Percentiles rank a stretch among this genome's conserved stretches.
phyloP scores from a whole-genome alignment of 2,329 filamentous ascomycete species.

The Botrytis fabae region DNA sequence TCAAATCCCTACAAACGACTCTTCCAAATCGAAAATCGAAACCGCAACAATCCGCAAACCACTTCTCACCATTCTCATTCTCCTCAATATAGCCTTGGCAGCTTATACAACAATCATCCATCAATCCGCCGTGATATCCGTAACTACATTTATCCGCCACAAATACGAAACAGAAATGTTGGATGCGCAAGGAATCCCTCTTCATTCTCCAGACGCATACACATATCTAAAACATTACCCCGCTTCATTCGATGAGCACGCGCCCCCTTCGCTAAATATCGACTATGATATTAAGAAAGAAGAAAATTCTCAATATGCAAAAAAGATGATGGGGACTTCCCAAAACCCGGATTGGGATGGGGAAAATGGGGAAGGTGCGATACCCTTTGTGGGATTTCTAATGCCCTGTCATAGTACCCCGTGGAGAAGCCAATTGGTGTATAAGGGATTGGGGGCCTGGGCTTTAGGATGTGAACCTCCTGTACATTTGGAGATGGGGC shows the following conservation, averaged over 20 bases:
- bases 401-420: constrained; percentile 96
- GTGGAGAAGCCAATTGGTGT: constrained; percentile 84
- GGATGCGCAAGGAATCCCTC: constrained; percentile 41
- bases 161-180: constrained; percentile 65
- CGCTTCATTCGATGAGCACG: not conserved
- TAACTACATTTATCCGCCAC: constrained; percentile 72
- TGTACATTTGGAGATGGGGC: constrained; percentile 59
- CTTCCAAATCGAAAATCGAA: constrained; percentile 26
- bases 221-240: constrained; percentile 19
- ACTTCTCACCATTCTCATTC: constrained; percentile 58
- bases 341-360: constrained; percentile 20
- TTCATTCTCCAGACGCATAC: constrained; percentile 32
- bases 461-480: constrained; percentile 91
- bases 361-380: not conserved
- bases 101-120: constrained; percentile 75
- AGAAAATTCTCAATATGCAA: constrained; percentile 16
- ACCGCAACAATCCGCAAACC: constrained; percentile 47
- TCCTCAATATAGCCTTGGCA: constrained; percentile 69
- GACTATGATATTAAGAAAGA: constrained; percentile 11
- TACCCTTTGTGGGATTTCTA: constrained; percentile 73
- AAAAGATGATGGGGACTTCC: not conserved
- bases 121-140: constrained; percentile 74
- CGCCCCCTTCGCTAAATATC: not conserved
- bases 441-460: constrained; percentile 73
- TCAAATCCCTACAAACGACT: constrained; percentile 25